These are phyloP conservation scores for Erodium chrysanthum DNA, from an alignment of 441 rosid genomes.

Conservation along the genomic window DNA sequence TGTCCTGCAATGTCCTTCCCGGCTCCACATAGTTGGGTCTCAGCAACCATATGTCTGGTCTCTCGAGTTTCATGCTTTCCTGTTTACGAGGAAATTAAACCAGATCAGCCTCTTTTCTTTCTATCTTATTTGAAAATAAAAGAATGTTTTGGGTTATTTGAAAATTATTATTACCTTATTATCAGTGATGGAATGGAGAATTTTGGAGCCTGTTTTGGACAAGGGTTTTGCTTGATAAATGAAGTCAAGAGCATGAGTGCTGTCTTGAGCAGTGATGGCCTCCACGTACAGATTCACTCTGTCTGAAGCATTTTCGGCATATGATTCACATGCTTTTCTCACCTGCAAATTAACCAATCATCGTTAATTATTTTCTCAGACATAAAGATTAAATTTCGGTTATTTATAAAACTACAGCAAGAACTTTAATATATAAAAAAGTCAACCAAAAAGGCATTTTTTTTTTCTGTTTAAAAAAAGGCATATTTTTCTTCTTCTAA, in stretches of 20 bases:
- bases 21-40: constrained; percentile 15
- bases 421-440: too few relatives aligned
- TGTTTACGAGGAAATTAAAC: constrained; percentile 21
- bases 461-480: too few relatives aligned
- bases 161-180: constrained; percentile 27
- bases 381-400: too few relatives aligned
- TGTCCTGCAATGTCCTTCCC: constrained; percentile 30
- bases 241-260: constrained; percentile 33
- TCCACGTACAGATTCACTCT: constrained; percentile 44
- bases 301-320: constrained; percentile 48
- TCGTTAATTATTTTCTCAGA: too few relatives aligned
- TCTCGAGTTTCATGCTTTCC: constrained; percentile 55
- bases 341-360: constrained; percentile 27
- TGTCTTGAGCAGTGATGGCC: constrained; percentile 42
- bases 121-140: too few relatives aligned
- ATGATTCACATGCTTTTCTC: constrained; percentile 31
- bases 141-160: not conserved
- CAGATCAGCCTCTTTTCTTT: not conserved
- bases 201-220: constrained; percentile 31
- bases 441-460: too few relatives aligned
- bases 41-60: constrained; percentile 36
- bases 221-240: constrained; percentile 30
- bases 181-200: constrained; percentile 33
- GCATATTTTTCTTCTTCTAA: too few relatives aligned
- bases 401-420: too few relatives aligned